Base-by-base conservation (phyloP, 495 filamentous ascomycete genomes). In the Cryomyces minteri region DNA sequence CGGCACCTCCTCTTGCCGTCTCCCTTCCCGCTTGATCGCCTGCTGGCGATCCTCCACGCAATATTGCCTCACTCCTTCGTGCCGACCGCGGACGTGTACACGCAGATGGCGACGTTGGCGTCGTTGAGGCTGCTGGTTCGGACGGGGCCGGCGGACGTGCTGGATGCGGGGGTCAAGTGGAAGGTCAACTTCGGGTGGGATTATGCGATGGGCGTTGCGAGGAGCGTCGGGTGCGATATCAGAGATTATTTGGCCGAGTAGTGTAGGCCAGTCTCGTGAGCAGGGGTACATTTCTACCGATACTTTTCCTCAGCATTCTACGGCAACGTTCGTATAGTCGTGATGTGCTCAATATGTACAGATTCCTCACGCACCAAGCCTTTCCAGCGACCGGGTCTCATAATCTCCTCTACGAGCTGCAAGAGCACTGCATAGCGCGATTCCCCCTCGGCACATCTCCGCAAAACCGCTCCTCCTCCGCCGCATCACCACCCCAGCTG, bases 361-460 rank as follows among this genome's bases (percentile, higher is more conserved):
- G 18, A 25, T 2, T 2, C 18, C 2, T 25, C 18, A 25, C 2
- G 18, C 18, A 25, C 18, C 18, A 25, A 25, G 18, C 18, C 18
- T 25, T 25, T 25, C 18, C 18, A 25, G 18, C 18, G 18, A 25
- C 18, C 18, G 18, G 18, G 18, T 25, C 18, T 25, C 18, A 25
- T 25, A 25, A 2, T 25, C 18, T 25, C 18, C 18, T 1, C 18
- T 25, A 61, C n/a, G 64, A 67, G 43, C 72, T 76, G 60, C 90
- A 98, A 57, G 82, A 88, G 63, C 90, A 98, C 69, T 94, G 88
- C 74, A 93, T 75, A 38, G 77, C 82, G 54, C 84, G 70, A 59
- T 73, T 73, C 38, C 64, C 62, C 61, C 66, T 77, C 7, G 90
- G 90, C 44, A 94, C 85, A 66, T 94, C 87, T 6, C 84, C 79